phyloP scores from a whole-genome alignment of 139 green algal genomes.

The Nannochloris sp. region DNA sequence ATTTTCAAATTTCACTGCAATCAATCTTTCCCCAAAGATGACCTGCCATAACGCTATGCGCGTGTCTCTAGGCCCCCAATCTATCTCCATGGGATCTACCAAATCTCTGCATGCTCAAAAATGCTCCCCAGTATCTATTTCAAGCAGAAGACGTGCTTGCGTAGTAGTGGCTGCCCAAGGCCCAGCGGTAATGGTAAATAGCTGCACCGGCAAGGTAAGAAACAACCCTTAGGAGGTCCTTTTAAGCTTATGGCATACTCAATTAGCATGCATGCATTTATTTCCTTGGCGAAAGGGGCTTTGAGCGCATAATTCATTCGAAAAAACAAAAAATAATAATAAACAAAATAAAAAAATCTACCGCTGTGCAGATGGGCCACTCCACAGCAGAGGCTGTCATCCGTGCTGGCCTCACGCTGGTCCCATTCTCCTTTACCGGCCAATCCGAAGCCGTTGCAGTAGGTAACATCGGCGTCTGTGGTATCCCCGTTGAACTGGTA shows the following conservation, averaged over 20 bases:
- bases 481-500: slow-evolving; percentile 56
- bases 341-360: too few relatives aligned
- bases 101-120: too few relatives aligned
- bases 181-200: slow-evolving; percentile 69
- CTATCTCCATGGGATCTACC: too few relatives aligned
- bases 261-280: too few relatives aligned
- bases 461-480: slow-evolving; percentile 44
- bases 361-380: slow-evolving; percentile 80
- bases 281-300: too few relatives aligned
- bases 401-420: slow-evolving; percentile 60
- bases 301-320: too few relatives aligned
- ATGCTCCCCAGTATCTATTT: too few relatives aligned
- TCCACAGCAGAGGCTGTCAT: slow-evolving; percentile 75
- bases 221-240: background rate
- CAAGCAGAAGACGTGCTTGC: too few relatives aligned
- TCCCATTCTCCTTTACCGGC: slow-evolving; percentile 77
- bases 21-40: background rate
- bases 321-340: background rate
- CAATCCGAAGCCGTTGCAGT: slow-evolving; percentile 46
- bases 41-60: too few relatives aligned
- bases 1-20: background rate
- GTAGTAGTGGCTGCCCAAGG: background rate
- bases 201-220: slow-evolving; percentile 72
- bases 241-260: too few relatives aligned
- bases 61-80: too few relatives aligned